These are phyloP conservation scores for Thecaphora frezii DNA, from an alignment of 1,284 basidiomycete genomes.

Conservation along the genomic window DNA sequence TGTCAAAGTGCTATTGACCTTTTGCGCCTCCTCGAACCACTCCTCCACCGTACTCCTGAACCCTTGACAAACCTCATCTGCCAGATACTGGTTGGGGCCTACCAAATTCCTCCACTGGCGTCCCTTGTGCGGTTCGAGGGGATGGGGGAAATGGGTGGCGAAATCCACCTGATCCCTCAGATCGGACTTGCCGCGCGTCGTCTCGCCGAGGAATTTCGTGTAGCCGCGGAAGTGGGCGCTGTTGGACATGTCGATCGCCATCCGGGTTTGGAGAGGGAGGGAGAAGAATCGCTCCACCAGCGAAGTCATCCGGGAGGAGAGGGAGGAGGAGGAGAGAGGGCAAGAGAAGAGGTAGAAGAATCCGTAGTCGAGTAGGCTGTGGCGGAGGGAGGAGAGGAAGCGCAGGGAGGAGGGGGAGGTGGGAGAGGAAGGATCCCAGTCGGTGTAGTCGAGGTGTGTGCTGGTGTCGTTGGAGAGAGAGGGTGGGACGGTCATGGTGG, in stretches of 20 bases:
- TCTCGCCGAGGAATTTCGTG: constrained; percentile 45
- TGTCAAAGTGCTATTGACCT: constrained; percentile 31
- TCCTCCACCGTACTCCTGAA: constrained; percentile 17
- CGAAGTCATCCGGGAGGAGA: constrained; percentile 23
- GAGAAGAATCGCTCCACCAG: constrained; percentile 32
- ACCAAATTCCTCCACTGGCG: constrained; percentile 20
- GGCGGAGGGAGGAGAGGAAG: constrained; percentile 30
- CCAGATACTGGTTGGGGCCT: constrained; percentile 47
- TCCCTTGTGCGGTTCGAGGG: background rate
- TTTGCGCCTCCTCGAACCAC: constrained; percentile 25
- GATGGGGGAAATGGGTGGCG: constrained; percentile 15
- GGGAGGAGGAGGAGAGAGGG: constrained; percentile 12
- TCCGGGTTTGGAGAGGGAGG: constrained; percentile 17
- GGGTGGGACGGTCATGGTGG: no score
- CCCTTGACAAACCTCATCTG: constrained; percentile 15
- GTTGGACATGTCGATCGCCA: constrained; percentile 34
- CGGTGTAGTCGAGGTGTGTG: constrained; percentile 28
- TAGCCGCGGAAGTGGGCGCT: constrained; percentile 44
- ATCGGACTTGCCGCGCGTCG: constrained; percentile 28
- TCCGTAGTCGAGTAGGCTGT: constrained; percentile 37
- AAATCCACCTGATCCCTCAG: constrained; percentile 44
- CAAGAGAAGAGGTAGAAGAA: constrained; percentile 48
- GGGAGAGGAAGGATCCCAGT: constrained; percentile 14
- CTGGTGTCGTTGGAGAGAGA: constrained; percentile 21
- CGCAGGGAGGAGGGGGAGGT: constrained; percentile 8